These are phyloP conservation scores for Betula pendula DNA, from an alignment of 306 rosid genomes.

Conservation along the genomic window DNA sequence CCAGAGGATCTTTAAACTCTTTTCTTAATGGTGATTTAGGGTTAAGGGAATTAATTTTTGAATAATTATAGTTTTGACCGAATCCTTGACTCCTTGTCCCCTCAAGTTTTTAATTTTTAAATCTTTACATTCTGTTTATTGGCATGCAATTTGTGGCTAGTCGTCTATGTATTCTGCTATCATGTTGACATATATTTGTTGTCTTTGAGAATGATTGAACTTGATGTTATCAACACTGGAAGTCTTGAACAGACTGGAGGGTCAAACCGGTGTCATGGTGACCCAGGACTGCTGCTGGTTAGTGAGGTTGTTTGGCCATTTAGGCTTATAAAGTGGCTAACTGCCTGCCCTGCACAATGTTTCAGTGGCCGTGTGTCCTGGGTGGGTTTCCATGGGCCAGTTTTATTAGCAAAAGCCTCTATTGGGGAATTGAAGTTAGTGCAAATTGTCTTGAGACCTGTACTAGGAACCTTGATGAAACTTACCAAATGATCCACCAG, in stretches of 20 bases:
- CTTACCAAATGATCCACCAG: background rate
- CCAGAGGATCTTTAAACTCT: slow-evolving; percentile 13
- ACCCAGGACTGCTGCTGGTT: background rate
- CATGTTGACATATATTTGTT: background rate
- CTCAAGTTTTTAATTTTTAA: background rate
- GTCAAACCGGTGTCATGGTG: background rate
- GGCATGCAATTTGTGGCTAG: background rate
- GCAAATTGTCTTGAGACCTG: background rate
- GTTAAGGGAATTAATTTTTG: background rate
- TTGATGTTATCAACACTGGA: background rate
- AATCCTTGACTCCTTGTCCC: background rate
- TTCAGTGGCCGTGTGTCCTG: background rate
- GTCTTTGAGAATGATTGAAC: background rate
- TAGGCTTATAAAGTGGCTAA: background rate
- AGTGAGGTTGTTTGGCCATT: background rate
- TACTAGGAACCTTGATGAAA: background rate
- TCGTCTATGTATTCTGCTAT: background rate
- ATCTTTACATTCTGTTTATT: background rate
- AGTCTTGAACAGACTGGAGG: background rate
- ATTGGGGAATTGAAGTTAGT: background rate
- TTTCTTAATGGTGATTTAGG: background rate
- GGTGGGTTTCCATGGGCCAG: background rate
- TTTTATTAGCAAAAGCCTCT: background rate
- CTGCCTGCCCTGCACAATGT: background rate
- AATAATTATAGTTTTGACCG: background rate